Conservation (phyloP, 495 filamentous ascomycete genomes). For the Xylaria telfairii region DNA sequence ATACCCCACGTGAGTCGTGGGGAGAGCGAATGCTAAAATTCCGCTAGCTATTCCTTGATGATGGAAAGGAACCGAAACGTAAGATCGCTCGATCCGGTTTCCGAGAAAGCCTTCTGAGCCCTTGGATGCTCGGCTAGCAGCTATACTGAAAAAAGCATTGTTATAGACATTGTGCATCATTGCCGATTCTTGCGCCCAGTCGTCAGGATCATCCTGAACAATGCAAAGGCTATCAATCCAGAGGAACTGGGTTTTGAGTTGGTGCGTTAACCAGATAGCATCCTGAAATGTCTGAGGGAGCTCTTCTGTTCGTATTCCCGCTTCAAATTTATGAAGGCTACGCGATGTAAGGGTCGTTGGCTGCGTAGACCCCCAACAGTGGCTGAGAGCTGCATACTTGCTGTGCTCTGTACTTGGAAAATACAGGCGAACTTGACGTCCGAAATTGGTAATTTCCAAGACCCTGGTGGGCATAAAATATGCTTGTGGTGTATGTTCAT, state of each 20-base stretch:
- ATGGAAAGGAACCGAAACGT: neutral
- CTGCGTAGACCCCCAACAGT: neutral
- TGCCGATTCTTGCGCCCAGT: conserved; percentile 2
- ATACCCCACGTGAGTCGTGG: neutral
- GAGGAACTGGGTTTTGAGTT: neutral
- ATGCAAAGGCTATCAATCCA: neutral
- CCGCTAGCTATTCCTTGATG: neutral
- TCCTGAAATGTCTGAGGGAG: neutral
- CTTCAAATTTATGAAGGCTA: neutral
- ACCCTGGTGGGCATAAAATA: neutral
- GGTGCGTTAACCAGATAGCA: neutral
- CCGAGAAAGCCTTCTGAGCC: neutral
- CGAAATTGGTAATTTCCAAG: neutral
- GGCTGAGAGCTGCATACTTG: neutral
- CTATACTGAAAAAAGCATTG: neutral
- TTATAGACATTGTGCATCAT: neutral
- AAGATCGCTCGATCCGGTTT: neutral
- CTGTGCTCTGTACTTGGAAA: neutral
- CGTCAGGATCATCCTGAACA: neutral
- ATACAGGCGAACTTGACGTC: neutral
- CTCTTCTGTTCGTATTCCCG: neutral
- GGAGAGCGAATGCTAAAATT: neutral
- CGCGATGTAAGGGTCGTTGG: neutral
- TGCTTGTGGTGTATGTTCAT: neutral
- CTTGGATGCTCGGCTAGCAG: neutral